Evolutionary conservation across 768 basidiomycete species (phyloP), one percentile per base, ranked within the genome.

Genomic region (Leucosporidium yakuticum): DNA sequence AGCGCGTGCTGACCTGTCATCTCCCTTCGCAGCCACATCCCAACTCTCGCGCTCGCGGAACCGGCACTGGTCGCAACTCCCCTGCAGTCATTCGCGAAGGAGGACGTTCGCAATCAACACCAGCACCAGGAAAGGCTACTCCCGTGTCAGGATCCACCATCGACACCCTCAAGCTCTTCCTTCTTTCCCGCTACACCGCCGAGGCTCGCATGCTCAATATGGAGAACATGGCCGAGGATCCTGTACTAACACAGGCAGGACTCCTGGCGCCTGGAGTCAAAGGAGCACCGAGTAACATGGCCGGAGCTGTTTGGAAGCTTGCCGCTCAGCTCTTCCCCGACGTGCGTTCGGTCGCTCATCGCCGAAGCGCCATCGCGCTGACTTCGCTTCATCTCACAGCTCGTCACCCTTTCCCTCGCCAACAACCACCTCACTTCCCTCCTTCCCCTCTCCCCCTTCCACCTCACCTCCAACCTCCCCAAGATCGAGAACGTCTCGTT

Each of bases 231-330:
- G 79, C 83, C 62, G 85, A 88, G 44, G 93, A 96, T 77, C 84
- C 87, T 50, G 80, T 87, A 63, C 81, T 96, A 69, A 85, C 84
- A 77, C 87, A 86, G 75, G 79, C 90, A 73, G 84, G 85, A 54
- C 81, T 96, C 34, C 75, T 82, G 34, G 84, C 88, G 2, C 91
- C 91, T 4, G 90, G 90, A 11, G 80, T 81, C 31, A 82, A 83
- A 36, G 85, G 87, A 15, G 85, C 88, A 39, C 81, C 84, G 31
- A 76, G 79, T 27, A 74, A 77, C 39, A 76, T 78, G 44, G 86
- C 88, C 0, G 84, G 87, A 8, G 91, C 94, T 15, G 86, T 97
- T 55, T 93, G 93, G 82, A 93, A 93, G 78, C 81, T 94, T 17
- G 90, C 92, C 1, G 83, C 84, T 25, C 83, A 87, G 73, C 84